phyloP scores from a whole-genome alignment of 805 yeast species.

The Suhomyces canberraensis region DNA sequence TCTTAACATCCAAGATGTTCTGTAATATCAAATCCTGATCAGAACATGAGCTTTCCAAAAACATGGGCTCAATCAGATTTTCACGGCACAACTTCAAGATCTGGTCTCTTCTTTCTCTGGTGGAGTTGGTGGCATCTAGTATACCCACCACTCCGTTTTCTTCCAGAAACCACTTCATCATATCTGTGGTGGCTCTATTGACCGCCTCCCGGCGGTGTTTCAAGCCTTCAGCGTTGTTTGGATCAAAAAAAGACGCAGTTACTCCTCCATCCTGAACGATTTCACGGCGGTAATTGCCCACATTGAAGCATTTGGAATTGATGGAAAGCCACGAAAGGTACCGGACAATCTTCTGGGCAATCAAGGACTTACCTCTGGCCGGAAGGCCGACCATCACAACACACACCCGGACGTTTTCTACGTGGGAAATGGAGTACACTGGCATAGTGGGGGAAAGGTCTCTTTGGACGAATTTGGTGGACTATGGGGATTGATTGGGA shows the following conservation, averaged over 20 bases:
- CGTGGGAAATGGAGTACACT: conserved; percentile 55
- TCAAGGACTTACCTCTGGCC: conserved; percentile 90
- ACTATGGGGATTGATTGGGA: too few relatives aligned
- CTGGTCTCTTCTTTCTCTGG: conserved; percentile 64
- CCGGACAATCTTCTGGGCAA: conserved; percentile 90
- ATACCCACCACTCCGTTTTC: conserved; percentile 88
- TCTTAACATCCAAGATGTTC: conserved; percentile 82
- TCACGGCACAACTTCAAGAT: conserved; percentile 60
- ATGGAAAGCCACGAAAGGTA: conserved; percentile 91
- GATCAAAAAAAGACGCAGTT: conserved; percentile 75
- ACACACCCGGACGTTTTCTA: conserved; percentile 73
- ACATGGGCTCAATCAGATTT: conserved; percentile 80
- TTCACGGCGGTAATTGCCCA: conserved; percentile 78
- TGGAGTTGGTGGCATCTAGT: conserved; percentile 89
- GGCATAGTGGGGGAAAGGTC: conserved; percentile 38
- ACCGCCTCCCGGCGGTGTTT: conserved; percentile 67
- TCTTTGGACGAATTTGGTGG: too few relatives aligned
- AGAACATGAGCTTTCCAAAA: conserved; percentile 88
- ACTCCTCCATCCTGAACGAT: conserved; percentile 49
- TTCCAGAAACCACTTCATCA: conserved; percentile 81
- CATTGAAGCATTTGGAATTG: conserved; percentile 82
- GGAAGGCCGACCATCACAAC: conserved; percentile 88
- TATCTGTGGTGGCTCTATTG: conserved; percentile 66
- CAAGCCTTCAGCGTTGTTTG: conserved; percentile 61
- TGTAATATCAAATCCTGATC: conserved; percentile 73